Evolutionary conservation across 306 rosid genomes (phyloP).

Genomic region (Lupinus albus): DNA sequence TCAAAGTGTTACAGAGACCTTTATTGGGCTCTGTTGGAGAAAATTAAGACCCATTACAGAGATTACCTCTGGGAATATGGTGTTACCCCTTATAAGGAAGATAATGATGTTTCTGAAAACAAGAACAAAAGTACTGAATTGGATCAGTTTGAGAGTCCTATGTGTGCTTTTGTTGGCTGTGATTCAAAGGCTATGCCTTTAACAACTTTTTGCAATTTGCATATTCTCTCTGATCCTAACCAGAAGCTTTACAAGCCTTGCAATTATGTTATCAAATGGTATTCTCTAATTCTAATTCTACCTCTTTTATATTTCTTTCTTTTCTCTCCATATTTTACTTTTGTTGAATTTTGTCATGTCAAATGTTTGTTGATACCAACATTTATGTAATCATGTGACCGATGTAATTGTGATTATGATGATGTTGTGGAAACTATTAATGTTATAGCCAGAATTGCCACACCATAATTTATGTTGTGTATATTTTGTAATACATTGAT

Average conservation of each 20-base stretch:
- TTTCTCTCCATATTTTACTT: background rate
- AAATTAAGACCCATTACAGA: slow-evolving; percentile 31
- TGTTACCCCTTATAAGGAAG: slow-evolving; percentile 30
- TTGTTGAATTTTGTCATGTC: too few relatives aligned
- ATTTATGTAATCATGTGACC: too few relatives aligned
- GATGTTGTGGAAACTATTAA: too few relatives aligned
- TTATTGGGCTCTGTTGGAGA: slow-evolving; percentile 44
- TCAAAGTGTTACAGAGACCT: slow-evolving; percentile 42
- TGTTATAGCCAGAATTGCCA: too few relatives aligned
- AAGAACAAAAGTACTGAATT: background rate
- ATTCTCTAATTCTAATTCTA: too few relatives aligned
- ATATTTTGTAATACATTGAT: too few relatives aligned
- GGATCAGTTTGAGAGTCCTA: background rate
- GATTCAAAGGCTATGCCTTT: slow-evolving; percentile 63
- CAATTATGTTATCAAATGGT: slow-evolving; percentile 45
- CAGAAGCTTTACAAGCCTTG: slow-evolving; percentile 75
- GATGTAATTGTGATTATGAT: too few relatives aligned
- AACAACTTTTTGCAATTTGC: slow-evolving; percentile 66
- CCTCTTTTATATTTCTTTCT: background rate
- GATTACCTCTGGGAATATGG: slow-evolving; percentile 39
- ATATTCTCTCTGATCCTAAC: slow-evolving; percentile 64
- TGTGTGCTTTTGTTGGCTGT: slow-evolving; percentile 61
- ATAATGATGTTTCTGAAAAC: background rate
- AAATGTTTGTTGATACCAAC: too few relatives aligned
- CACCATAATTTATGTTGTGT: too few relatives aligned